A percentile compares a stretch with the other conserved stretches of the same genome.
These are phyloP conservation scores for Cicer cuneatum DNA, from an alignment of 306 rosid genomes.

Conservation along the genomic window DNA sequence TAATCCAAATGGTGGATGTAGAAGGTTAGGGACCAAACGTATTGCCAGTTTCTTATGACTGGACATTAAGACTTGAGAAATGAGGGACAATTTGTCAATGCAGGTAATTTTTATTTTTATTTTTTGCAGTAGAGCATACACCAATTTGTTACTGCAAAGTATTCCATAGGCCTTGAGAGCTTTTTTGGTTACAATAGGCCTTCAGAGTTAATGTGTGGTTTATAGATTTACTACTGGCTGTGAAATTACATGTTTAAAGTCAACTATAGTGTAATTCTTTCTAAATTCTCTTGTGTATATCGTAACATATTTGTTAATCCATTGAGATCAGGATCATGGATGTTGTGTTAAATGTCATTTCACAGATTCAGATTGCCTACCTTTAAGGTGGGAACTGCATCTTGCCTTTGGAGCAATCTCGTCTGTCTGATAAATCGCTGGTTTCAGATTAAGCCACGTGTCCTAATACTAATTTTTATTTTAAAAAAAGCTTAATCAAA, in stretches of 20 bases:
- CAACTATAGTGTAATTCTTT: not conserved
- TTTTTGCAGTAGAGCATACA: not conserved
- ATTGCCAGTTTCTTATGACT: not conserved
- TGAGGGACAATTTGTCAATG: not conserved
- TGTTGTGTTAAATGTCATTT: not conserved
- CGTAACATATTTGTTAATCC: not conserved
- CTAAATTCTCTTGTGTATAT: too few relatives aligned
- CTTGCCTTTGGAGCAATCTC: too few relatives aligned
- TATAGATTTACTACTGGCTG: not conserved
- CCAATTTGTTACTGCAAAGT: not conserved
- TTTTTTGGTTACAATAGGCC: too few relatives aligned
- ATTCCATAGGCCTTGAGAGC: not conserved
- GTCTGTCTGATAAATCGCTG: too few relatives aligned
- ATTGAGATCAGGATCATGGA: not conserved
- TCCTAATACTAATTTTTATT: too few relatives aligned
- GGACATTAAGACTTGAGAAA: not conserved
- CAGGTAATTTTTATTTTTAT: not conserved
- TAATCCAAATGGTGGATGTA: not conserved
- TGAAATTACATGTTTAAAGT: not conserved
- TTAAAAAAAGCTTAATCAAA: too few relatives aligned
- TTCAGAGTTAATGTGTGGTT: too few relatives aligned
- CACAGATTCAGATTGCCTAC: not conserved
- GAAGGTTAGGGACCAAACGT: not conserved
- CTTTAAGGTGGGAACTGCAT: too few relatives aligned
- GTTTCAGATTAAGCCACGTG: too few relatives aligned